Conservation (phyloP, 148 eudicot genomes). For the Rhododendron ovatum region DNA sequence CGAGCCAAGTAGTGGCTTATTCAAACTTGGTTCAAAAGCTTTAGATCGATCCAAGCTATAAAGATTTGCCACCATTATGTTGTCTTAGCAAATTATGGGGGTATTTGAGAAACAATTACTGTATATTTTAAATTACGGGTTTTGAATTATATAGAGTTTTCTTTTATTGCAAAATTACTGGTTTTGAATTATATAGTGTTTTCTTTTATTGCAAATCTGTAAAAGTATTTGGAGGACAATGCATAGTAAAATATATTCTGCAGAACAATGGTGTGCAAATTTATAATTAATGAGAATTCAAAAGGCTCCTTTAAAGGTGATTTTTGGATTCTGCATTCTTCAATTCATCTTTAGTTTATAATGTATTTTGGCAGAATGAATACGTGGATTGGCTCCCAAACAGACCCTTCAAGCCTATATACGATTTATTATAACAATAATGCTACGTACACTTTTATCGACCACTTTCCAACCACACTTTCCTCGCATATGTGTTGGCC, state of each 20-base stretch:
- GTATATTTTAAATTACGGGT: background rate
- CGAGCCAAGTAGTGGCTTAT: background rate
- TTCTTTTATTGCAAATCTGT: background rate
- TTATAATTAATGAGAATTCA: no score
- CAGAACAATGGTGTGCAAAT: background rate
- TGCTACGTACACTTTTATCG: no score
- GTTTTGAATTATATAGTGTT: background rate
- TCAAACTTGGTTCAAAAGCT: background rate
- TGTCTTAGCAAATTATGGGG: background rate
- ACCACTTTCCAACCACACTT: no score
- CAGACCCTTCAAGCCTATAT: background rate
- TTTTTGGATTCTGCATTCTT: background rate
- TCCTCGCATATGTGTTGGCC: no score
- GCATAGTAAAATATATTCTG: background rate
- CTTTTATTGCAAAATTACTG: background rate
- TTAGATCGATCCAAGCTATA: background rate
- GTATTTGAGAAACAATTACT: background rate
- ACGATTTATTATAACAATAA: no score
- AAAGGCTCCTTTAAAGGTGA: background rate
- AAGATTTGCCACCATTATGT: background rate
- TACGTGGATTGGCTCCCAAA: background rate
- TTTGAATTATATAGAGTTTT: no score
- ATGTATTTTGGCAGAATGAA: background rate
- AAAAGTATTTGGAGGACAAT: background rate
- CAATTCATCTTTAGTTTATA: background rate